Conservation (phyloP, 768 basidiomycete species). For the Melanogaster broomeanus region DNA sequence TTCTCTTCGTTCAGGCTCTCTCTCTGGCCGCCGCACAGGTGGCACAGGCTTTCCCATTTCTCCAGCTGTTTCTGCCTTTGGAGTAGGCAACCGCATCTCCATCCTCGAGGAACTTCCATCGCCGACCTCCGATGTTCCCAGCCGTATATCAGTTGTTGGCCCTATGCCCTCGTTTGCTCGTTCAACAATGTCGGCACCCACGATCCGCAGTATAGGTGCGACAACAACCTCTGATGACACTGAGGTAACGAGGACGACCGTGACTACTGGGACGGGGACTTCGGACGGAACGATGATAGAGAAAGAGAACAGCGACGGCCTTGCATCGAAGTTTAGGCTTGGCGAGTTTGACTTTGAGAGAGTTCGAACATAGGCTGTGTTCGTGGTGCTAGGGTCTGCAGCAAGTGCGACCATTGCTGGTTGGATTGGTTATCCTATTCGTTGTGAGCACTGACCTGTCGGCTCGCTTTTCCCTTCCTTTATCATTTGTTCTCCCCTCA, state of each 20-base stretch:
- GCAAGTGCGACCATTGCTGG: neutral
- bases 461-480: no score
- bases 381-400: neutral
- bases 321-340: slow-evolving; percentile 11
- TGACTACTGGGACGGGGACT: slow-evolving; percentile 15
- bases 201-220: slow-evolving; percentile 32
- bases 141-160: slow-evolving; percentile 30
- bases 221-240: slow-evolving; percentile 35
- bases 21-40: slow-evolving; percentile 45
- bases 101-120: slow-evolving; percentile 21
- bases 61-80: slow-evolving; percentile 55
- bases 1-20: slow-evolving; percentile 51
- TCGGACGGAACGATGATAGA: slow-evolving; percentile 3
- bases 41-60: slow-evolving; percentile 35
- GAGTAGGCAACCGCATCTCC: slow-evolving; percentile 26
- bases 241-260: slow-evolving; percentile 24
- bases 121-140: slow-evolving; percentile 10
- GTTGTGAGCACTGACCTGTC: neutral
- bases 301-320: slow-evolving; percentile 11
- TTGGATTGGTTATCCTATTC: neutral
- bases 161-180: slow-evolving; percentile 35
- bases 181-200: slow-evolving; percentile 25
- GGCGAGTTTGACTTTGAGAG: slow-evolving; percentile 25
- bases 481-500: neutral
- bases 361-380: neutral